These are phyloP conservation scores for Sungouiozyma intestinalis DNA, from an alignment of 805 yeast species.

Conservation along the genomic window DNA sequence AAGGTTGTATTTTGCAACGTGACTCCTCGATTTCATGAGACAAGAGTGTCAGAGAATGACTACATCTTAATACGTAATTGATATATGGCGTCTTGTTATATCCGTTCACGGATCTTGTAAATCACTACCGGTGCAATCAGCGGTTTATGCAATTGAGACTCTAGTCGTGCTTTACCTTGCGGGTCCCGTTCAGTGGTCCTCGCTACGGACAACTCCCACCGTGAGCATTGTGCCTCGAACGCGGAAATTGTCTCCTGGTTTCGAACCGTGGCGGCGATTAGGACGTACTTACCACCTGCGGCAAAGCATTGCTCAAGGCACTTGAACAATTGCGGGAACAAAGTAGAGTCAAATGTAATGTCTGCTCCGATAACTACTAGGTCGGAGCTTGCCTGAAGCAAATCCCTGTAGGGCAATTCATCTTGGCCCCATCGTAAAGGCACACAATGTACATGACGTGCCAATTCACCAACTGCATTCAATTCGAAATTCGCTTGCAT, in stretches of 20 bases:
- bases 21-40: conserved; percentile 17
- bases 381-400: conserved; percentile 12
- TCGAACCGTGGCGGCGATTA: conserved; percentile 68
- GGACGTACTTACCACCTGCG: conserved; percentile 10
- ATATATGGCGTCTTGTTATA: background rate
- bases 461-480: conserved; percentile 29
- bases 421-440: conserved; percentile 52
- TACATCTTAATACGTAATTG: conserved; percentile 9
- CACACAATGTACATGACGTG: conserved; percentile 30
- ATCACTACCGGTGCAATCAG: conserved; percentile 19
- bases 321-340: conserved; percentile 44
- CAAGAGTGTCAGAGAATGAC: conserved; percentile 29
- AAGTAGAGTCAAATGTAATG: conserved; percentile 67
- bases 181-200: conserved; percentile 12
- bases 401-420: conserved; percentile 23
- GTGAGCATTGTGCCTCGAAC: conserved; percentile 32
- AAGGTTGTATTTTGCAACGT: conserved; percentile 1
- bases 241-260: conserved; percentile 40
- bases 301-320: conserved; percentile 30
- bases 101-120: conserved; percentile 3
- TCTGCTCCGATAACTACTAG: conserved; percentile 63
- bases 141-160: conserved; percentile 6
- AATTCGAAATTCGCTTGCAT: conserved; percentile 32
- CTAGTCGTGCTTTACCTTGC: background rate
- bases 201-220: conserved; percentile 11